Evolutionary conservation across 495 filamentous ascomycete genomes (phyloP).

Genomic region (Trichocladium uniseriatum): DNA sequence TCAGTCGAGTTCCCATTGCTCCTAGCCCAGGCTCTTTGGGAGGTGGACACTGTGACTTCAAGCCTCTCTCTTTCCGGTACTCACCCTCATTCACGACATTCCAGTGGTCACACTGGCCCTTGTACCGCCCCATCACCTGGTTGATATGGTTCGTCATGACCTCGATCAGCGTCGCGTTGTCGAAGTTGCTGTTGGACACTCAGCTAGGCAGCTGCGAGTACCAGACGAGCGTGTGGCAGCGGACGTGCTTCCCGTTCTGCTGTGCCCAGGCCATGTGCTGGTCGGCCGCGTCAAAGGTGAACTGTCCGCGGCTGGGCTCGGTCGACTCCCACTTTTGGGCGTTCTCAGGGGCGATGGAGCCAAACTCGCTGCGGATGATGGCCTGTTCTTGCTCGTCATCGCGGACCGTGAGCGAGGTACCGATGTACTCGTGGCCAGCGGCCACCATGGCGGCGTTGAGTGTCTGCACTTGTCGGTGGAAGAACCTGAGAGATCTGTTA

Average conservation of each 20-base stretch:
- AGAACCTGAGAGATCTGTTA: not conserved
- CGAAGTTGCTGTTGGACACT: constrained; percentile 46
- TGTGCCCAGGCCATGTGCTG: constrained; percentile 34
- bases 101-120: constrained; percentile 44
- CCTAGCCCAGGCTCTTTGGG: too few species aligned
- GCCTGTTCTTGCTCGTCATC: constrained; percentile 26
- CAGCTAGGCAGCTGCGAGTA: constrained; percentile 49
- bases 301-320: constrained; percentile 39
- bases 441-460: constrained; percentile 5
- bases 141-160: constrained; percentile 47
- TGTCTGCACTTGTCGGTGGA: not conserved
- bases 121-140: constrained; percentile 43
- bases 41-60: too few species aligned
- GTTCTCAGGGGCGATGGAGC: constrained; percentile 45
- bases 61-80: too few species aligned
- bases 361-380: constrained; percentile 40
- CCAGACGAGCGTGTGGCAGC: constrained; percentile 55
- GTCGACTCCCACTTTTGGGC: constrained; percentile 46
- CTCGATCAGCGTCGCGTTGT: constrained; percentile 39
- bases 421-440: constrained; percentile 39
- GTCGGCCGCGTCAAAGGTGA: constrained; percentile 45
- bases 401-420: constrained; percentile 39
- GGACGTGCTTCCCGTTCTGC: constrained; percentile 42
- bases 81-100: constrained; percentile 57
- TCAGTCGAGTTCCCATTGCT: not conserved